A percentile compares a stretch with the other conserved stretches of the same genome.
Evolutionary conservation across 148 eudicot species (phyloP).

Genomic region (Euryodendron excelsum): DNA sequence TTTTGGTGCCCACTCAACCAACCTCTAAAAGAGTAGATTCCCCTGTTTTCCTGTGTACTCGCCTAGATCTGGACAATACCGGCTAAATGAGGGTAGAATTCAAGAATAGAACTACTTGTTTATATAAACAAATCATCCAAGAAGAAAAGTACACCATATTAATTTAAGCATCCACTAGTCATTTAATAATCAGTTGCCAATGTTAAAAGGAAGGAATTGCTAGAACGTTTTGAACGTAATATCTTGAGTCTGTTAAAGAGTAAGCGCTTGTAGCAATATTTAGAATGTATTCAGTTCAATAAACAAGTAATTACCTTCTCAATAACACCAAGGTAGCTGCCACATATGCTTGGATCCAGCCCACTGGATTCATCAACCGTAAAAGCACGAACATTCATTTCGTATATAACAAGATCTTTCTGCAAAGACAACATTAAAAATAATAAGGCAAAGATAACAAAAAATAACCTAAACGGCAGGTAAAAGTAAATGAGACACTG

Average conservation of each 20-base stretch:
- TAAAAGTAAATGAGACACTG: conserved; percentile 6
- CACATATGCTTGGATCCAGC: conserved; percentile 65
- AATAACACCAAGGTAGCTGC: conserved; percentile 93
- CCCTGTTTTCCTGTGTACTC: not conserved
- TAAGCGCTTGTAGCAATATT: not conserved
- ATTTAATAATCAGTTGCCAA: not conserved
- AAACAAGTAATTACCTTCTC: conserved; percentile 67
- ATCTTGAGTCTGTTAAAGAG: not conserved
- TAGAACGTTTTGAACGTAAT: not conserved
- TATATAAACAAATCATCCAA: not conserved
- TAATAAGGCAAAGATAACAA: not conserved
- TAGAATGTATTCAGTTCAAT: not conserved
- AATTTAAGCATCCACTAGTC: not conserved
- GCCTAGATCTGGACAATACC: conserved; percentile 4
- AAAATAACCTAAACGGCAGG: not conserved
- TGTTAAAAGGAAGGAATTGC: not conserved
- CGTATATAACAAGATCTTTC: conserved; percentile 94
- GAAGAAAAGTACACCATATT: not conserved
- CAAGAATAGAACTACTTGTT: not conserved
- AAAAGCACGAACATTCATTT: conserved; percentile 97
- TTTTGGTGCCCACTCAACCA: not conserved
- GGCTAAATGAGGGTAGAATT: not conserved
- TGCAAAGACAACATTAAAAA: conserved; percentile 35
- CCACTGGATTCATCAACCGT: conserved; percentile 91
- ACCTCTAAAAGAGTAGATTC: not conserved